A percentile compares a stretch with the other conserved stretches of the same genome.
Evolutionary conservation across 768 basidiomycete species (phyloP).

Genomic region (Mycena amicta): DNA sequence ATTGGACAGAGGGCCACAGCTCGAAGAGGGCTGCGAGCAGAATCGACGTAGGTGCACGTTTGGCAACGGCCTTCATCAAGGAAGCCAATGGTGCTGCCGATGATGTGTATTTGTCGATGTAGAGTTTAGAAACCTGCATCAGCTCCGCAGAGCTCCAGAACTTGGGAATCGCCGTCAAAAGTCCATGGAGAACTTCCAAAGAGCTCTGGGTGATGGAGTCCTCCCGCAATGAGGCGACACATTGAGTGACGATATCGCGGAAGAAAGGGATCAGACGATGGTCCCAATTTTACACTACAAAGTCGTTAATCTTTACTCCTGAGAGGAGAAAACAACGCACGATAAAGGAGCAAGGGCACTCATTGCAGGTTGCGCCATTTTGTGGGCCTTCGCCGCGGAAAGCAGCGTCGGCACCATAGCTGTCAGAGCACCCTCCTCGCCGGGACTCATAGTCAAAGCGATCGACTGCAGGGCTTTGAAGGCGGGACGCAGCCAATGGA

Average conservation of each 20-base stretch:
- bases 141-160: constrained; percentile 77
- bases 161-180: constrained; percentile 75
- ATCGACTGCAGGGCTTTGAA: constrained; percentile 64
- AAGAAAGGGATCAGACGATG: constrained; percentile 88
- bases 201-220: constrained; percentile 35
- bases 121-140: constrained; percentile 54
- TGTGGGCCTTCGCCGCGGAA: constrained; percentile 43
- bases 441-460: constrained; percentile 54
- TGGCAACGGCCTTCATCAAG: constrained; percentile 68
- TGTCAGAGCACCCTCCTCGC: constrained; percentile 69
- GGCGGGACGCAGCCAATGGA: constrained; percentile 45
- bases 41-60: constrained; percentile 66
- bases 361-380: constrained; percentile 46
- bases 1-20: constrained; percentile 49
- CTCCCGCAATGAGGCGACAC: constrained; percentile 50
- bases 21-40: constrained; percentile 67
- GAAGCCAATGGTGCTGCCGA: constrained; percentile 41
- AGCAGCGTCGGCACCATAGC: constrained; percentile 63
- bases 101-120: constrained; percentile 47
- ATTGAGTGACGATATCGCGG: constrained; percentile 65
- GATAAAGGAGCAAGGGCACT: constrained; percentile 60
- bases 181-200: constrained; percentile 58
- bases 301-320: constrained; percentile 9
- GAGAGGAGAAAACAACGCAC: constrained; percentile 42
- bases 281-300: constrained; percentile 72